Conservation (phyloP, 805 yeast genomes). For the Torulaspora microellipsoides region DNA sequence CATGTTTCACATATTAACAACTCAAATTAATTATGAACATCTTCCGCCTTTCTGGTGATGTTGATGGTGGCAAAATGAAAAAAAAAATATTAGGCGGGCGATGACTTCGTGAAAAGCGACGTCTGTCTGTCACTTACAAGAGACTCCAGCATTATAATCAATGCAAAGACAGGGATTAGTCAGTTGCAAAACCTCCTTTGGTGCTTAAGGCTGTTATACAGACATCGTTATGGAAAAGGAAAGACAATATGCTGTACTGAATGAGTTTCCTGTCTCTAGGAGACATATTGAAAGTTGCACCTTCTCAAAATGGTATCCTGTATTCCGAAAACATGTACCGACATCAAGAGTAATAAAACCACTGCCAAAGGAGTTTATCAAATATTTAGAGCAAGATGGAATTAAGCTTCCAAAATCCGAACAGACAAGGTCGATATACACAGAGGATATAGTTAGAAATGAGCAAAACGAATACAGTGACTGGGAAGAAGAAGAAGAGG, state of each 20-base stretch:
- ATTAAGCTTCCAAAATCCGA: slow-evolving; percentile 52
- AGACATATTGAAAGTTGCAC: slow-evolving; percentile 48
- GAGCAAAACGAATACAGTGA: slow-evolving; percentile 70
- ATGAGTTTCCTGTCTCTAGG: slow-evolving; percentile 30
- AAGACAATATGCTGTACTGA: slow-evolving; percentile 17
- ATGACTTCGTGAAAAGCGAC: slow-evolving; percentile 10
- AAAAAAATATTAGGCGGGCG: slow-evolving; percentile 2
- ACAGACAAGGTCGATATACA: slow-evolving; percentile 29
- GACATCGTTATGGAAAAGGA: too few species aligned
- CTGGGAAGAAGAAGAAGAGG: slow-evolving; percentile 49
- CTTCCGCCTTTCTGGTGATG: neutral
- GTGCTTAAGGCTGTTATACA: too few species aligned
- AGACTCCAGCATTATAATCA: neutral
- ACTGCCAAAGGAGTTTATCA: slow-evolving; percentile 52
- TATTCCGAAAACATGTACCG: slow-evolving; percentile 47
- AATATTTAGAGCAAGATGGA: slow-evolving; percentile 63
- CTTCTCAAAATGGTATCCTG: slow-evolving; percentile 56
- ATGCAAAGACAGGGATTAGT: neutral
- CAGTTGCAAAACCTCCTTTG: too few species aligned
- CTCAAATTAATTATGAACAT: neutral
- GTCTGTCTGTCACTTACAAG: neutral
- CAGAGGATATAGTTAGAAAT: slow-evolving; percentile 35
- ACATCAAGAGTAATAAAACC: slow-evolving; percentile 51
- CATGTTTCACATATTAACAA: too few species aligned
- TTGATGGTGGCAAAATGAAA: slow-evolving; percentile 9